Percentiles rank a stretch among this genome's conserved stretches.
These are phyloP conservation scores for Persicaria tinctoria DNA, from an alignment of 148 eudicot genomes.

Conservation along the genomic window DNA sequence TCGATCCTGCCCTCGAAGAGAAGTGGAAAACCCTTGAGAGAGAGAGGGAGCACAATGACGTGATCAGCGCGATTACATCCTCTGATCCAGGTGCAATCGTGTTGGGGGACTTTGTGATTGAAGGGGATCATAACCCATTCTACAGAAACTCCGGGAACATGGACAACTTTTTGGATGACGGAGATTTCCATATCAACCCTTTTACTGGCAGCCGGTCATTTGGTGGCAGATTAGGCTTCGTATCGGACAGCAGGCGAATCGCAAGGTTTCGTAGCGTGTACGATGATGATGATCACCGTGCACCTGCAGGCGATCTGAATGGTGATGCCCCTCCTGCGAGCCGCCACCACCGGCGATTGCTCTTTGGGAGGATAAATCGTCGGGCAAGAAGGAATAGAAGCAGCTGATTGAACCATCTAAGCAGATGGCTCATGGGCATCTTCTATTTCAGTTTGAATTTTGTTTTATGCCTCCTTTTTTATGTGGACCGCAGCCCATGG, in stretches of 20 bases:
- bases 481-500: neutral
- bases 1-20: constrained; percentile 66
- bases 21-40: constrained; percentile 71
- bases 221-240: constrained; percentile 1
- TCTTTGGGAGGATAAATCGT: constrained; percentile 30
- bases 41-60: constrained; percentile 57
- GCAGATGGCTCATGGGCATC: neutral
- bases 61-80: constrained; percentile 56
- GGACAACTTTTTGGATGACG: constrained; percentile 37
- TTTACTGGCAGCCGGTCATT: constrained; percentile 4
- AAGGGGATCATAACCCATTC: constrained; percentile 25
- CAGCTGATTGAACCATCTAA: neutral
- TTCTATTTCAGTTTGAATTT: neutral
- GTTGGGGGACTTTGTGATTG: constrained; percentile 73
- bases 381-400: constrained; percentile 22
- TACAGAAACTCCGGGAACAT: constrained; percentile 24
- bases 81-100: constrained; percentile 62
- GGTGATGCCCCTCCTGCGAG: constrained; percentile 24
- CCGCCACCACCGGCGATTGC: constrained; percentile 28
- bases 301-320: constrained; percentile 21
- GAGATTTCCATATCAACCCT: constrained; percentile 25
- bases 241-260: constrained; percentile 1
- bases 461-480: neutral
- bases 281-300: neutral
- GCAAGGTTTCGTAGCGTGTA: constrained; percentile 2